phyloP scores from a whole-genome alignment of 306 rosid genomes.

The Luffa acutangula region DNA sequence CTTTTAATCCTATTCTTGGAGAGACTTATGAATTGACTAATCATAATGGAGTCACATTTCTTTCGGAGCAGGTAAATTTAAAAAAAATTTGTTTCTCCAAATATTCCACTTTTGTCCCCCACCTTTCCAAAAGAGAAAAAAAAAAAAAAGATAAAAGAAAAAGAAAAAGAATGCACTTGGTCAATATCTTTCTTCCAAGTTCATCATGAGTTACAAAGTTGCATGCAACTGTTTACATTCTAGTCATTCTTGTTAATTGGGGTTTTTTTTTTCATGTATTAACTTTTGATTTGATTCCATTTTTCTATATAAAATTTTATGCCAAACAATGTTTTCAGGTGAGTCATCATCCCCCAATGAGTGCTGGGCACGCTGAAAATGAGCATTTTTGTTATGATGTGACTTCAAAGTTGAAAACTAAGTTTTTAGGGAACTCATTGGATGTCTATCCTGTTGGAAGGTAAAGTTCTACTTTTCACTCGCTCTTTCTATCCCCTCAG shows the following conservation, averaged over 20 bases:
- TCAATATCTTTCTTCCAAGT: background rate
- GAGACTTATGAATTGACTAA: conserved; percentile 83
- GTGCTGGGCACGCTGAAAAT: conserved; percentile 91
- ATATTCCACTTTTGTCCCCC: background rate
- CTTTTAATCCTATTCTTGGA: conserved; percentile 93
- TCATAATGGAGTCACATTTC: conserved; percentile 62
- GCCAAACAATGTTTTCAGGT: conserved; percentile 38
- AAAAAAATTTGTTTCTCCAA: conserved; percentile 8
- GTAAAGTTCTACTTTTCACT: conserved; percentile 24
- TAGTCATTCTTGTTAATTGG: background rate
- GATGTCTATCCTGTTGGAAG: conserved; percentile 96
- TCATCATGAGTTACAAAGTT: background rate
- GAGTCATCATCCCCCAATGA: conserved; percentile 95
- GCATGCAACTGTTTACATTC: background rate
- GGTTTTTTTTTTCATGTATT: background rate
- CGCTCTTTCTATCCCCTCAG: background rate
- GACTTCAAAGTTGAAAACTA: conserved; percentile 88
- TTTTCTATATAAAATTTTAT: background rate
- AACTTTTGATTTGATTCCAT: background rate
- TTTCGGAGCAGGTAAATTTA: conserved; percentile 76
- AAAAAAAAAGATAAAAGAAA: too few species aligned
- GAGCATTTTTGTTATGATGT: conserved; percentile 79
- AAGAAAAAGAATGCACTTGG: background rate
- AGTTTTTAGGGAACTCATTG: conserved; percentile 77
- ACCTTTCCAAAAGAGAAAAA: background rate